A percentile compares a stretch with the other conserved stretches of the same genome.
Evolutionary conservation across 768 basidiomycete genomes (phyloP).

Genomic region (Mycena galericulata): DNA sequence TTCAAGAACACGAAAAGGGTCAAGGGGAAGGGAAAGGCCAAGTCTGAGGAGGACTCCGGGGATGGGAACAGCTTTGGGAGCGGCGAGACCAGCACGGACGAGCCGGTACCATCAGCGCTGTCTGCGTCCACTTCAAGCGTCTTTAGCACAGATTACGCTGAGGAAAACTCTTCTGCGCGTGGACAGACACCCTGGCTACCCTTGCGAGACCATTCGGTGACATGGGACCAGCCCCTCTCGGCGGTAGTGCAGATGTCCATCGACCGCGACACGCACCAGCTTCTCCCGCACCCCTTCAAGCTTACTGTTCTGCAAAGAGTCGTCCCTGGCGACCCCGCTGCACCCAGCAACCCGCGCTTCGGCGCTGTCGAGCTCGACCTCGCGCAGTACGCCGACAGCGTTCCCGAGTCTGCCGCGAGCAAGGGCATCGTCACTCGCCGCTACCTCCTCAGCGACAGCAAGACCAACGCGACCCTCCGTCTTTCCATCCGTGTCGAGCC

Average conservation of each 20-base stretch:
- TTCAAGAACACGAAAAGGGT: conserved; percentile 64
- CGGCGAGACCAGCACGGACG: conserved; percentile 7
- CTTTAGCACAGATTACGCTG: neutral
- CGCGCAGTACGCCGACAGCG: conserved; percentile 72
- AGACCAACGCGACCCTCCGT: conserved; percentile 83
- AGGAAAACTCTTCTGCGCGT: conserved; percentile 53
- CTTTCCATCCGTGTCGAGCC: conserved; percentile 68
- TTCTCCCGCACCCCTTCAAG: conserved; percentile 73
- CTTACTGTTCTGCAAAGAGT: conserved; percentile 76
- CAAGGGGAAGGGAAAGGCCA: conserved; percentile 42
- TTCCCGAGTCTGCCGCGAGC: neutral
- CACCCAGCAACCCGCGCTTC: conserved; percentile 69
- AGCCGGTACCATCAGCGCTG: neutral
- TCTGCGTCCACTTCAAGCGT: neutral
- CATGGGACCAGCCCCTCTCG: conserved; percentile 70
- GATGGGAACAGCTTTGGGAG: conserved; percentile 22
- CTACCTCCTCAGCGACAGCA: conserved; percentile 78
- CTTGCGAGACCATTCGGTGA: conserved; percentile 73
- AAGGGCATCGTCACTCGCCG: conserved; percentile 69
- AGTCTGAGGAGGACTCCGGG: conserved; percentile 18
- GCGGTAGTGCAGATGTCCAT: conserved; percentile 71
- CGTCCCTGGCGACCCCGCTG: conserved; percentile 64
- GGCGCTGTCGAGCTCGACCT: conserved; percentile 79
- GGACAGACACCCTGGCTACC: conserved; percentile 71
- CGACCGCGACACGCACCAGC: conserved; percentile 60